These are phyloP conservation scores for Pleurozium schreberi DNA, from an alignment of 225 moss, liverwort and hornwort species.

Conservation along the genomic window DNA sequence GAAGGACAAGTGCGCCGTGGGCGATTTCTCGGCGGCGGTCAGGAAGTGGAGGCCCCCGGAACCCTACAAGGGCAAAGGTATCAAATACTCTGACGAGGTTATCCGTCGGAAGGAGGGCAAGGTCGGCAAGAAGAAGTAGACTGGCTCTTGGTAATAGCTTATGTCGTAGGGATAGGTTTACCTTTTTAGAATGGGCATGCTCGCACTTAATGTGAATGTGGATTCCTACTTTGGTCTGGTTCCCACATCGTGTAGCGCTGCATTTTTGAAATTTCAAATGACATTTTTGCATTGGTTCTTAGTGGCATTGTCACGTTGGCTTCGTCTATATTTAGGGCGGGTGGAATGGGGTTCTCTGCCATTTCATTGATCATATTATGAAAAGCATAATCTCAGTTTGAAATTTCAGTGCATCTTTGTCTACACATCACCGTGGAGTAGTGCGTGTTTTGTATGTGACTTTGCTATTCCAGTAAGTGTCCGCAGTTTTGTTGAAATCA, in stretches of 20 bases:
- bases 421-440: neutral
- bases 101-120: conserved; percentile 98
- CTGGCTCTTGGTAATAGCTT: neutral
- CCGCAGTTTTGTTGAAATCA: neutral
- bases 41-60: conserved; percentile 96
- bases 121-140: conserved; percentile 98
- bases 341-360: neutral
- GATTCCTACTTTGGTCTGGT: neutral
- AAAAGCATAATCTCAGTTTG: neutral
- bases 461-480: neutral
- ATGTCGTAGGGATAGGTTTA: conserved; percentile 5
- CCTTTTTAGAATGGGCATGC: conserved; percentile 2
- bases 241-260: neutral
- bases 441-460: neutral
- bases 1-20: conserved; percentile 87
- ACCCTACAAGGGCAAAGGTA: conserved; percentile 99
- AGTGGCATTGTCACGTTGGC: neutral
- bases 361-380: neutral
- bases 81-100: conserved; percentile 81
- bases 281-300: neutral
- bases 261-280: neutral
- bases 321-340: neutral
- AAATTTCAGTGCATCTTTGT: neutral
- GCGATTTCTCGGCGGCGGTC: conserved; percentile 85
- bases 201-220: neutral